Percentiles rank a stretch among this genome's conserved stretches.
Conservation (phyloP, 2,329 filamentous ascomycete species). For the Periconia sp. region DNA sequence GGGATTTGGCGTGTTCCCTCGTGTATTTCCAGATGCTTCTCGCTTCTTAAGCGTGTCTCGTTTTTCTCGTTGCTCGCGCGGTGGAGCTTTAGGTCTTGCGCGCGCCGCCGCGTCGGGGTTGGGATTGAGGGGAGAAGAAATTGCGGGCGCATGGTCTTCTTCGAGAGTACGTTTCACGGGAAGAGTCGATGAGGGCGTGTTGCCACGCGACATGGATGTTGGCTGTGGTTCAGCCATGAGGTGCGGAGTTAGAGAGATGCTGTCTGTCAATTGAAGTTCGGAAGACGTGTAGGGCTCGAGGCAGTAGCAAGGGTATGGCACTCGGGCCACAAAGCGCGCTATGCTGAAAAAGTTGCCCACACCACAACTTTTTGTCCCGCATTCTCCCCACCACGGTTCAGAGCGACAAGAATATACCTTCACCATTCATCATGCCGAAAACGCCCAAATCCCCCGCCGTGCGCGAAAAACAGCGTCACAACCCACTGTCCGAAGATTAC, state of each 20-base stretch:
- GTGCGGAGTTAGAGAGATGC: not conserved
- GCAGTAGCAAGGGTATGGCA: slow-evolving; percentile 3
- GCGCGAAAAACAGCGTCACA: slow-evolving; percentile 72
- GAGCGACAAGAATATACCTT: not conserved
- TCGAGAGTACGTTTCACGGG: slow-evolving; percentile 68
- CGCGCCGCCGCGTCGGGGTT: slow-evolving; percentile 54
- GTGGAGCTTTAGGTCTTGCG: slow-evolving; percentile 44
- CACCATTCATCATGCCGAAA: slow-evolving; percentile 69
- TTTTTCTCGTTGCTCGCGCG: slow-evolving; percentile 52
- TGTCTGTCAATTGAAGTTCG: not conserved
- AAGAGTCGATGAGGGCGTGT: slow-evolving; percentile 37
- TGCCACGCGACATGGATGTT: slow-evolving; percentile 33
- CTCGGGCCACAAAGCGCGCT: not conserved
- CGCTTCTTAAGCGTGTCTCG: slow-evolving; percentile 58
- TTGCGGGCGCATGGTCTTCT: slow-evolving; percentile 68
- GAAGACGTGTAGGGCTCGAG: not conserved
- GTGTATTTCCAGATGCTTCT: slow-evolving; percentile 46
- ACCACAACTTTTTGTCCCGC: slow-evolving; percentile 7
- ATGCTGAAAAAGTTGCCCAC: slow-evolving; percentile 5
- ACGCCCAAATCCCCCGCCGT: slow-evolving; percentile 58
- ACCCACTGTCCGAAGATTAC: slow-evolving; percentile 89
- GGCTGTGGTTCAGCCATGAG: slow-evolving; percentile 38
- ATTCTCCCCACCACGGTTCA: slow-evolving; percentile 1
- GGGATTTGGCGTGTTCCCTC: slow-evolving; percentile 43
- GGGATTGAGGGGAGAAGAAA: slow-evolving; percentile 74